These are phyloP conservation scores for Corylus heterophylla DNA, from an alignment of 306 rosid species.

Conservation along the genomic window DNA sequence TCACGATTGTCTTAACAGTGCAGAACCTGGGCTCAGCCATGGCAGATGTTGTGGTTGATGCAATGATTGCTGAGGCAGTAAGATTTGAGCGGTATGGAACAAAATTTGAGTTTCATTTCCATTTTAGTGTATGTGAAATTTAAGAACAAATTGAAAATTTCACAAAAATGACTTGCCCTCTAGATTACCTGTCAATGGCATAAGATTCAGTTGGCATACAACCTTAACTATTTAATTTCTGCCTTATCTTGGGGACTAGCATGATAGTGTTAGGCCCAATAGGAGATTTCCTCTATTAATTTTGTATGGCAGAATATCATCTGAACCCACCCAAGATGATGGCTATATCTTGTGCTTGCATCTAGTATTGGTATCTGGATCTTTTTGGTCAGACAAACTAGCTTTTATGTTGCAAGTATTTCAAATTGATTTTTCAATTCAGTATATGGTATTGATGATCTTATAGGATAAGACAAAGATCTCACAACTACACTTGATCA, in stretches of 20 bases:
- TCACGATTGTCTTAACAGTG: conserved; percentile 61
- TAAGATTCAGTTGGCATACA: neutral
- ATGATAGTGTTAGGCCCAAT: conserved; percentile 9
- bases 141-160: conserved; percentile 23
- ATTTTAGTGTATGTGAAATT: conserved; percentile 7
- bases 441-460: conserved; percentile 6
- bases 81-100: conserved; percentile 63
- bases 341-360: conserved; percentile 16
- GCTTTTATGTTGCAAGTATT: conserved; percentile 6
- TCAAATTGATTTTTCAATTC: conserved; percentile 13
- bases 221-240: neutral
- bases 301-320: conserved; percentile 12
- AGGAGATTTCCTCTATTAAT: conserved; percentile 2
- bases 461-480: neutral
- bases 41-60: conserved; percentile 94
- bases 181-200: neutral
- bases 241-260: neutral
- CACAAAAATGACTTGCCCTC: neutral
- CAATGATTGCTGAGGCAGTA: conserved; percentile 92
- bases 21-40: conserved; percentile 89
- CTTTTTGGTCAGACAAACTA: conserved; percentile 5
- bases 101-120: conserved; percentile 21
- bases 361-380: conserved; percentile 8
- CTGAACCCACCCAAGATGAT: conserved; percentile 12
- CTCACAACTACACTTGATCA: conserved; percentile 34